Percentiles rank a stretch among this genome's conserved stretches.
These are phyloP conservation scores for Sungouiozyma ichnusensis DNA, from an alignment of 805 yeast genomes.

Conservation along the genomic window DNA sequence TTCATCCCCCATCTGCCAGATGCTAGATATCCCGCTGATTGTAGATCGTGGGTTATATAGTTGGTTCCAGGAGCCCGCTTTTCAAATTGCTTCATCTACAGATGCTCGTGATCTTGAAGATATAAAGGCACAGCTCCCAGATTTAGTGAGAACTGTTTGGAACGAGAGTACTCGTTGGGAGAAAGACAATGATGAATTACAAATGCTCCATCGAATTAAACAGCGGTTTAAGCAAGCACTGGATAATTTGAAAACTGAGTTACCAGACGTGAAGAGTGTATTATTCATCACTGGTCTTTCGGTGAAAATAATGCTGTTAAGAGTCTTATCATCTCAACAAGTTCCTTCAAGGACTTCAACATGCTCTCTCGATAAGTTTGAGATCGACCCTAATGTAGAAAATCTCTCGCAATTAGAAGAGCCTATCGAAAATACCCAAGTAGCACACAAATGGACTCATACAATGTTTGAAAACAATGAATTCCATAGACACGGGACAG, in stretches of 20 bases:
- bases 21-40: conserved; percentile 45
- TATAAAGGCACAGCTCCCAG: conserved; percentile 45
- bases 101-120: conserved; percentile 30
- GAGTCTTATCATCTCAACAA: neutral
- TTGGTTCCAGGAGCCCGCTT: conserved; percentile 46
- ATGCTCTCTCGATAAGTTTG: conserved; percentile 68
- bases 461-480: conserved; percentile 63
- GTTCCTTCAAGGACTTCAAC: conserved; percentile 59
- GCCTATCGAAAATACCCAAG: no score
- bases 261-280: conserved; percentile 52
- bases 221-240: conserved; percentile 47
- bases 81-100: conserved; percentile 23
- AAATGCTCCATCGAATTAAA: conserved; percentile 53
- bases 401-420: no score
- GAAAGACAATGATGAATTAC: conserved; percentile 48
- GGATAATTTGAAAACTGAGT: conserved; percentile 42
- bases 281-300: conserved; percentile 91
- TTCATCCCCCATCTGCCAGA: conserved; percentile 53
- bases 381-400: no score
- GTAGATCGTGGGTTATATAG: conserved; percentile 85
- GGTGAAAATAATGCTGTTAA: conserved; percentile 35
- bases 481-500: conserved; percentile 70
- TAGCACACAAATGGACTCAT: conserved; percentile 57
- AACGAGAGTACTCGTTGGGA: conserved; percentile 35
- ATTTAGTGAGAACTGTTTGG: conserved; percentile 37